phyloP scores from a whole-genome alignment of 805 yeast genomes.

The Barnettozyma botsteinii region DNA sequence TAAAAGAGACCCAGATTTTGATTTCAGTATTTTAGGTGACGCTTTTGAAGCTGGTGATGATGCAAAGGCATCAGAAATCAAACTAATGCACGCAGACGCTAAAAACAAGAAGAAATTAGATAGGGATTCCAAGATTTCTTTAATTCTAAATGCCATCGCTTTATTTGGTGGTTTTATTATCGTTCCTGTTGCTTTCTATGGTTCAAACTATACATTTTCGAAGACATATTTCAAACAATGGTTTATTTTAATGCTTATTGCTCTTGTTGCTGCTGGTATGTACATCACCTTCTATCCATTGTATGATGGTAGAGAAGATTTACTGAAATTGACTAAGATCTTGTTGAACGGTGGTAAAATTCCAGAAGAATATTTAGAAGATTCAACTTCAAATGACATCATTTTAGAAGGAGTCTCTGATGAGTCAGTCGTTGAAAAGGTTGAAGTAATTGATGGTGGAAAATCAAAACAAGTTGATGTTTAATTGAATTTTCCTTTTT shows the following conservation, averaged over 20 bases:
- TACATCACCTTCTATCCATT: constrained; percentile 34
- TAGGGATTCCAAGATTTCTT: constrained; percentile 36
- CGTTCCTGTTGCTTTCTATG: constrained; percentile 30
- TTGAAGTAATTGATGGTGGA: too few relatives aligned
- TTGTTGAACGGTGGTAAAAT: constrained; percentile 1
- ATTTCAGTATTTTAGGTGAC: constrained; percentile 17
- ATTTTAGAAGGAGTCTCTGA: neutral
- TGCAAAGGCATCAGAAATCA: constrained; percentile 29
- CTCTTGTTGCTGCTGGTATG: constrained; percentile 31
- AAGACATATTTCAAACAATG: constrained; percentile 32
- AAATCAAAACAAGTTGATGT: too few relatives aligned
- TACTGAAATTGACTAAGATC: constrained; percentile 8
- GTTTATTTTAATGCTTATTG: constrained; percentile 33
- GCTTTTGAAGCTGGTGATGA: constrained; percentile 31
- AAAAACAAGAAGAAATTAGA: constrained; percentile 25
- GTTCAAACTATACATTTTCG: constrained; percentile 30
- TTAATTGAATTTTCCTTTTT: too few relatives aligned
- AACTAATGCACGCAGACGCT: constrained; percentile 21
- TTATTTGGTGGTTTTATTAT: constrained; percentile 29
- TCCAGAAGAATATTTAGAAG: neutral
- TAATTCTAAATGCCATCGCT: constrained; percentile 32
- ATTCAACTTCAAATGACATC: neutral
- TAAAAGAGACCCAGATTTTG: constrained; percentile 19
- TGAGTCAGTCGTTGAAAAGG: neutral
- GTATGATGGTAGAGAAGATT: constrained; percentile 28